phyloP scores from a whole-genome alignment of 352 stramenopile species.

The Stephanocyclus meneghinianus region DNA sequence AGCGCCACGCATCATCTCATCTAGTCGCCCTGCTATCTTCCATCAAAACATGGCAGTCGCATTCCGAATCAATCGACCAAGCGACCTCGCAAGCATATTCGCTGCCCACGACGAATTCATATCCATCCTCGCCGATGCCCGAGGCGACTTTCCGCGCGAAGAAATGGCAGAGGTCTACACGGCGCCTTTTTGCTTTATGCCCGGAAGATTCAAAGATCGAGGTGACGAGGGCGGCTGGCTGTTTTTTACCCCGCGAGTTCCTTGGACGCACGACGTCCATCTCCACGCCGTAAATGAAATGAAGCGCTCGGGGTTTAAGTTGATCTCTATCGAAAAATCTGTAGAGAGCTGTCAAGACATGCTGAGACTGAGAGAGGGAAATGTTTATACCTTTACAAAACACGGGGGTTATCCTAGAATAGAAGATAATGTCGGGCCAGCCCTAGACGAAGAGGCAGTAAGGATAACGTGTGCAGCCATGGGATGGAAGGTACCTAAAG shows the following conservation, averaged over 20 bases:
- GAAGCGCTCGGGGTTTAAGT: not conserved
- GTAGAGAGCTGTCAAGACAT: slow-evolving; percentile 2
- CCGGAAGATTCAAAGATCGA: not conserved
- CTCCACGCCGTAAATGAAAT: not conserved
- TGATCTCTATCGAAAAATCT: not conserved
- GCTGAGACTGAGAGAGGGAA: not conserved
- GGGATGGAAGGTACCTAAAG: slow-evolving; percentile 3
- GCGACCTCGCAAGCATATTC: not conserved
- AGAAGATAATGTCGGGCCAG: slow-evolving; percentile 7
- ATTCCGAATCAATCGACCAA: slow-evolving; percentile 1
- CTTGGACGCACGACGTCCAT: slow-evolving; percentile 9
- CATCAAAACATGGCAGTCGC: slow-evolving; percentile 4
- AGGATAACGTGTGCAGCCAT: slow-evolving; percentile 3
- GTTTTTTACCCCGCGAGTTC: not conserved
- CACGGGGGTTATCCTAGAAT: not conserved
- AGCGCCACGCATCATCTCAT: too few relatives aligned
- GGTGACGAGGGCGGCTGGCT: slow-evolving; percentile 1
- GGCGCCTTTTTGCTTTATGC: slow-evolving; percentile 2
- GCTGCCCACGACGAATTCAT: slow-evolving; percentile 9
- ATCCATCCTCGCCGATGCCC: not conserved
- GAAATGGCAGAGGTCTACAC: slow-evolving; percentile 19
- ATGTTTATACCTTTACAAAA: slow-evolving; percentile 6
- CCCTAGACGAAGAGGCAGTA: slow-evolving; percentile 4
- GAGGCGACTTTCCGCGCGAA: not conserved
- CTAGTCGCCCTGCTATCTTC: not conserved